Evolutionary conservation across 2,329 filamentous ascomycete genomes (phyloP).

Genomic region (Pseudogymnoascus sp.): DNA sequence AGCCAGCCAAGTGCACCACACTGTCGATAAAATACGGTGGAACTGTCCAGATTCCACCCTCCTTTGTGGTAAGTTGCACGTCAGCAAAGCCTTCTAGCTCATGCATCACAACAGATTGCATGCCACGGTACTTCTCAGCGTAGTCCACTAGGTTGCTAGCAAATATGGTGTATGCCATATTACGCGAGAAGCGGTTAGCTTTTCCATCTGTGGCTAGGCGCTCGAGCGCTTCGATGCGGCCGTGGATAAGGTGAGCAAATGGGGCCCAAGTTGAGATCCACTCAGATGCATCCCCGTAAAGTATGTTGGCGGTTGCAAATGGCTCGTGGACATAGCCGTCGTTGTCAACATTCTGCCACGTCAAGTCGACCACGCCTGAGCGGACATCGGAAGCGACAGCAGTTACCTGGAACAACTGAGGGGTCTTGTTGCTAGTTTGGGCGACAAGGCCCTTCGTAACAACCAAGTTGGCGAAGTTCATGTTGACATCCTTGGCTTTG

Average conservation of each 20-base stretch:
- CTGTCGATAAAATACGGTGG: conserved; percentile 19
- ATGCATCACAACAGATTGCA: conserved; percentile 23
- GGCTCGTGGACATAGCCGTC: conserved; percentile 28
- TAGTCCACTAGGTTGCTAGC: conserved; percentile 20
- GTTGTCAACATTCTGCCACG: conserved; percentile 28
- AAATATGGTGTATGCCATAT: conserved; percentile 24
- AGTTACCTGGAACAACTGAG: conserved; percentile 23
- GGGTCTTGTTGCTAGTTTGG: conserved; percentile 22
- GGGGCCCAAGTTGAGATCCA: conserved; percentile 46
- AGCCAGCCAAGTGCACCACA: conserved; percentile 16
- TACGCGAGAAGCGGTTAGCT: conserved; percentile 48
- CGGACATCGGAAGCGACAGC: conserved; percentile 15
- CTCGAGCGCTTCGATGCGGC: conserved; percentile 32
- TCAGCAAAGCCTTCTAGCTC: conserved; percentile 18
- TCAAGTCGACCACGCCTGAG: conserved; percentile 3
- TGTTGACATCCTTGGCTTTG: conserved; percentile 26
- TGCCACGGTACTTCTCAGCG: conserved; percentile 14
- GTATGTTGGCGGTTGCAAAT: conserved; percentile 38
- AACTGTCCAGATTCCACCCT: conserved; percentile 16
- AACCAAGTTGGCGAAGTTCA: conserved; percentile 33
- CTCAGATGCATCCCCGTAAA: conserved; percentile 37
- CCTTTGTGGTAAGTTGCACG: conserved; percentile 19
- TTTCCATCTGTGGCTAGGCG: conserved; percentile 44
- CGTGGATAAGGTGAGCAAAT: conserved; percentile 44
- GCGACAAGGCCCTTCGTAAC: conserved; percentile 31